These are phyloP conservation scores for Sphenostylis stenocarpa DNA, from an alignment of 306 rosid genomes.

Conservation along the genomic window DNA sequence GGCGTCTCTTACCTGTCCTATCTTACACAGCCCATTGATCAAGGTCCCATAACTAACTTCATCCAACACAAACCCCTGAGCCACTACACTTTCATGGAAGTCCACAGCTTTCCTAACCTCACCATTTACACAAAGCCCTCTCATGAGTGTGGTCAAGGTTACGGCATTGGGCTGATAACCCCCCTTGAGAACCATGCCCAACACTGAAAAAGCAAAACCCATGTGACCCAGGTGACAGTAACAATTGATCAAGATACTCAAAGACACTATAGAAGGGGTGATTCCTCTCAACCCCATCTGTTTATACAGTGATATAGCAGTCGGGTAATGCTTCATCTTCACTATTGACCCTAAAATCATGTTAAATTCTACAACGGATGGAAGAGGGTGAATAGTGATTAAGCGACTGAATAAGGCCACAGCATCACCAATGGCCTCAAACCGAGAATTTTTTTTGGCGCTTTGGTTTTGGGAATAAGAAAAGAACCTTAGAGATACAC, in stretches of 20 bases:
- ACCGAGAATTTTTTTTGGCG: not conserved
- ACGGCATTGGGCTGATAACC: conserved; percentile 32
- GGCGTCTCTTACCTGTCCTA: conserved; percentile 20
- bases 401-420: conserved; percentile 30
- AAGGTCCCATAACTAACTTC: conserved; percentile 34
- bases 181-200: conserved; percentile 30
- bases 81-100: conserved; percentile 21
- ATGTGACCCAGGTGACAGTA: conserved; percentile 39
- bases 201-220: conserved; percentile 35
- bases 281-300: conserved; percentile 28
- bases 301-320: conserved; percentile 20
- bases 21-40: conserved; percentile 38
- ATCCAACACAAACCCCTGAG: conserved; percentile 18
- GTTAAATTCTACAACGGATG: conserved; percentile 28
- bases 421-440: conserved; percentile 15
- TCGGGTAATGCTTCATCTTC: conserved; percentile 31
- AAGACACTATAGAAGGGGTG: conserved; percentile 18
- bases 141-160: conserved; percentile 24
- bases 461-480: conserved; percentile 4
- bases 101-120: conserved; percentile 26
- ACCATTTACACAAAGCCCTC: conserved; percentile 36
- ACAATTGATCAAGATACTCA: conserved; percentile 41
- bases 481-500: conserved; percentile 15
- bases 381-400: conserved; percentile 5
- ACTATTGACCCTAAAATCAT: conserved; percentile 30